phyloP scores from a whole-genome alignment of 495 filamentous ascomycete species.

The Penicillium verhagenii region DNA sequence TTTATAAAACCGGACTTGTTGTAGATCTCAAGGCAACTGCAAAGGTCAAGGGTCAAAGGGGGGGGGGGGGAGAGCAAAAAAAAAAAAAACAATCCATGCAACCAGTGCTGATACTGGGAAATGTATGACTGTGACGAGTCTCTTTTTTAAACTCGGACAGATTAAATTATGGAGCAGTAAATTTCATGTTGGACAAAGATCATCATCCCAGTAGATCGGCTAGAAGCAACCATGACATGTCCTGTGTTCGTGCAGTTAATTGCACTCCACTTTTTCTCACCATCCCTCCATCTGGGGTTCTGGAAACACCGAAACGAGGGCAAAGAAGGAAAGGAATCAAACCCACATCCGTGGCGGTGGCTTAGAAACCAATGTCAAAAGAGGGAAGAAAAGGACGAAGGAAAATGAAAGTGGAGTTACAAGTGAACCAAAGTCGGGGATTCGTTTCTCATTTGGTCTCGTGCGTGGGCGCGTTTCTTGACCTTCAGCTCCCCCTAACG shows the following conservation, averaged over 20 bases:
- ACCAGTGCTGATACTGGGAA: conserved; percentile 9
- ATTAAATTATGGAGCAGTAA: not conserved
- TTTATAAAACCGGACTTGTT: too few species aligned
- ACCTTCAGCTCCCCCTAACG: not conserved
- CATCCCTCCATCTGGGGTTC: conserved; percentile 31
- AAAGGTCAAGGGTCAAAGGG: too few species aligned
- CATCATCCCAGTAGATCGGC: conserved; percentile 5
- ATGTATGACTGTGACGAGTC: conserved; percentile 24
- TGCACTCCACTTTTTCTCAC: not conserved
- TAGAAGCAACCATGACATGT: conserved; percentile 1
- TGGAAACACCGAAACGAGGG: conserved; percentile 27
- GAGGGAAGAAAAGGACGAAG: conserved; percentile 1
- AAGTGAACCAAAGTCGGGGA: not conserved
- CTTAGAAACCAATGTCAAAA: conserved; percentile 15
- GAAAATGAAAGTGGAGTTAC: conserved; percentile 11
- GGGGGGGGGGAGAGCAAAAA: too few species aligned
- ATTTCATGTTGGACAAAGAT: conserved; percentile 1
- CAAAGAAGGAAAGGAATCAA: conserved; percentile 8
- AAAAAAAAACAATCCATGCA: conserved; percentile 8
- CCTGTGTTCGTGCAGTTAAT: conserved; percentile 2
- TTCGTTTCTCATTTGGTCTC: not conserved
- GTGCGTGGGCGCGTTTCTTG: not conserved
- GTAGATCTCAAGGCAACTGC: too few species aligned
- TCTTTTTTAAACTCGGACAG: not conserved
- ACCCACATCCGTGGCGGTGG: conserved; percentile 29